Evolutionary conservation across 1,139 yeast genomes (phyloP).

Genomic region (Candida sp.): DNA sequence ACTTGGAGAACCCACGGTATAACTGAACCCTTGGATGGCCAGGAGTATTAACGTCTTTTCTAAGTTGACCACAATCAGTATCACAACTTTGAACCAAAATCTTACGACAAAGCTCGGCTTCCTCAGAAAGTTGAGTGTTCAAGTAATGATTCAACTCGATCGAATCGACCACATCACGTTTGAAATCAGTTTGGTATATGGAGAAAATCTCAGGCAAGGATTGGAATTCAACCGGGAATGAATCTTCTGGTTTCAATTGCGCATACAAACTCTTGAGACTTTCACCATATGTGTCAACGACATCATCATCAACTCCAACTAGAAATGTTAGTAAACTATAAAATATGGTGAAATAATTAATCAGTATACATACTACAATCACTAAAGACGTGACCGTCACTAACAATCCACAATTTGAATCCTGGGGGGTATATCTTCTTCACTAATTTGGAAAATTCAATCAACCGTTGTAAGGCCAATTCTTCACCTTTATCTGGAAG

Average conservation of each 20-base stretch:
- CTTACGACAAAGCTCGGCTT: slow-evolving; percentile 36
- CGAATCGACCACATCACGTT: slow-evolving; percentile 15
- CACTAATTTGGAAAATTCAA: slow-evolving; percentile 29
- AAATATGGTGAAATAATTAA: no score
- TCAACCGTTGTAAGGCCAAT: slow-evolving; percentile 31
- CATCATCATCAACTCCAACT: slow-evolving; percentile 46
- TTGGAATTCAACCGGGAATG: slow-evolving; percentile 23
- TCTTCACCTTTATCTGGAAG: slow-evolving; percentile 50
- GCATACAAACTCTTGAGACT: slow-evolving; percentile 40
- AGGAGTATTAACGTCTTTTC: slow-evolving; percentile 31
- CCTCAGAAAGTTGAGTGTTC: slow-evolving; percentile 29
- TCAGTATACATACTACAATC: slow-evolving; percentile 37
- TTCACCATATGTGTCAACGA: slow-evolving; percentile 46
- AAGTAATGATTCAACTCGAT: slow-evolving; percentile 28
- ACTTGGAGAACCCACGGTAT: slow-evolving; percentile 55
- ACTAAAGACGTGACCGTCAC: slow-evolving; percentile 66
- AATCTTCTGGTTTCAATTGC: slow-evolving; percentile 19
- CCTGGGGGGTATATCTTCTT: slow-evolving; percentile 51
- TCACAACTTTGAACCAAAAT: slow-evolving; percentile 37
- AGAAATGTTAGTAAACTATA: slow-evolving; percentile 11
- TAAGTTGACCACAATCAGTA: slow-evolving; percentile 34
- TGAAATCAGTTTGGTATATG: slow-evolving; percentile 15
- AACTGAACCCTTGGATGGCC: slow-evolving; percentile 51
- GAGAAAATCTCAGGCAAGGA: slow-evolving; percentile 36
- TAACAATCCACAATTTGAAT: slow-evolving; percentile 51